These are phyloP conservation scores for Sclerotinia trifoliorum DNA, from an alignment of 2,329 filamentous ascomycete species.

Conservation along the genomic window DNA sequence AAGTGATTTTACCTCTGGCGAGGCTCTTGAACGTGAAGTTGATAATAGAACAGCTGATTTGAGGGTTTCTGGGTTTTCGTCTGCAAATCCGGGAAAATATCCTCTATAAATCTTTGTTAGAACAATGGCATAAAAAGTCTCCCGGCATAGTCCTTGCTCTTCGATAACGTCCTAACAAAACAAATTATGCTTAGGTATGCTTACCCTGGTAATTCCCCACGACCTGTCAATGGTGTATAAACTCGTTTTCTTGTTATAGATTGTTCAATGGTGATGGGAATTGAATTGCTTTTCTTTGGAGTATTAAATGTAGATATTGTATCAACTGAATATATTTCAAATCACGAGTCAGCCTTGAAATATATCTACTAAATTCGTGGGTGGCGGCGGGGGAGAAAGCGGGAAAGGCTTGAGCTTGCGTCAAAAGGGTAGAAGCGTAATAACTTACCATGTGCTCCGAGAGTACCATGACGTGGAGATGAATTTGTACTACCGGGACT, in stretches of 20 bases:
- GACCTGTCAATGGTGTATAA: conserved; percentile 50
- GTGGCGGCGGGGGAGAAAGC: conserved; percentile 19
- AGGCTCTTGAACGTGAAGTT: conserved; percentile 35
- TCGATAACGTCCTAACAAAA: background rate
- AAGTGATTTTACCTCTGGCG: conserved; percentile 36
- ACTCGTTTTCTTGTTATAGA: conserved; percentile 47
- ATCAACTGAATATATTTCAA: conserved; percentile 22
- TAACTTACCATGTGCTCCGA: conserved; percentile 27
- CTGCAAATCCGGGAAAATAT: conserved; percentile 61
- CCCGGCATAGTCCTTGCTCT: background rate
- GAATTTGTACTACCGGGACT: conserved; percentile 11
- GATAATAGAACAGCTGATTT: conserved; percentile 19
- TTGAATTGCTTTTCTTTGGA: conserved; percentile 47
- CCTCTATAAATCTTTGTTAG: conserved; percentile 44
- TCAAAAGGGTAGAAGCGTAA: conserved; percentile 1
- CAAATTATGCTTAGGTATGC: conserved; percentile 42
- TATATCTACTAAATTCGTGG: background rate
- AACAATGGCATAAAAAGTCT: background rate
- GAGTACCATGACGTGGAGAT: conserved; percentile 22
- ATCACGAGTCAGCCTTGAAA: conserved; percentile 10
- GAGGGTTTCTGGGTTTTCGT: conserved; percentile 45
- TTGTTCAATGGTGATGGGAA: conserved; percentile 54
- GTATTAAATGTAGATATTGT: conserved; percentile 23
- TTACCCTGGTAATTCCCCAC: conserved; percentile 56
- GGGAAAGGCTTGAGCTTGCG: conserved; percentile 17